phyloP scores from a whole-genome alignment of 2,329 filamentous ascomycete genomes.

The Xylaria sp. region DNA sequence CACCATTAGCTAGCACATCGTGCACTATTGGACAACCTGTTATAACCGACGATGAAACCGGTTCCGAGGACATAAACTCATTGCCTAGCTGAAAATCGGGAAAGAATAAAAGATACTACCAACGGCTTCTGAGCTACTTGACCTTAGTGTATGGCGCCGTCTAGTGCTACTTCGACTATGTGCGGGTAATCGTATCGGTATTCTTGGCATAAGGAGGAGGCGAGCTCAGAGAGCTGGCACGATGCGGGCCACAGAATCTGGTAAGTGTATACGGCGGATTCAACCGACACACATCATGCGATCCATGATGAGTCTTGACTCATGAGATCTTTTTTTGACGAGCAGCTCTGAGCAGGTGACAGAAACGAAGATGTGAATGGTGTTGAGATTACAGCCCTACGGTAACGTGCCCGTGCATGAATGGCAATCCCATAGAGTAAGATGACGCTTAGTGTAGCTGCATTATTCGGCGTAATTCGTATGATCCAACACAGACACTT shows the following conservation, averaged over 20 bases:
- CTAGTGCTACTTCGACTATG: background rate
- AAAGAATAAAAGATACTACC: background rate
- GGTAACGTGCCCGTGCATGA: background rate
- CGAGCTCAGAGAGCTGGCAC: background rate
- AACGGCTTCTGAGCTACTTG: background rate
- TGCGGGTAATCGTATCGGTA: constrained; percentile 5
- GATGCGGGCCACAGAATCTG: constrained; percentile 7
- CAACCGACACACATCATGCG: background rate
- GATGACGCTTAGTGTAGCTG: background rate
- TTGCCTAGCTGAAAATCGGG: background rate
- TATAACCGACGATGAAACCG: background rate
- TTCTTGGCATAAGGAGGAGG: constrained; percentile 9
- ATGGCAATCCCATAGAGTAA: background rate
- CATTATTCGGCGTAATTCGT: background rate
- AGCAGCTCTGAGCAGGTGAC: background rate
- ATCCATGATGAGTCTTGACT: background rate
- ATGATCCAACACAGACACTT: background rate
- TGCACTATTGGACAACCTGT: background rate
- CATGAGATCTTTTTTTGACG: background rate
- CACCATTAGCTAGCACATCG: background rate
- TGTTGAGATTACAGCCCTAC: background rate
- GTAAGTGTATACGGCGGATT: background rate
- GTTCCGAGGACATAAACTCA: background rate
- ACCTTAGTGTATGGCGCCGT: too few relatives aligned
- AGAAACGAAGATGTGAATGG: background rate